Conservation (phyloP, 2,329 filamentous ascomycete species). For the Ophiostoma tasmaniense region DNA sequence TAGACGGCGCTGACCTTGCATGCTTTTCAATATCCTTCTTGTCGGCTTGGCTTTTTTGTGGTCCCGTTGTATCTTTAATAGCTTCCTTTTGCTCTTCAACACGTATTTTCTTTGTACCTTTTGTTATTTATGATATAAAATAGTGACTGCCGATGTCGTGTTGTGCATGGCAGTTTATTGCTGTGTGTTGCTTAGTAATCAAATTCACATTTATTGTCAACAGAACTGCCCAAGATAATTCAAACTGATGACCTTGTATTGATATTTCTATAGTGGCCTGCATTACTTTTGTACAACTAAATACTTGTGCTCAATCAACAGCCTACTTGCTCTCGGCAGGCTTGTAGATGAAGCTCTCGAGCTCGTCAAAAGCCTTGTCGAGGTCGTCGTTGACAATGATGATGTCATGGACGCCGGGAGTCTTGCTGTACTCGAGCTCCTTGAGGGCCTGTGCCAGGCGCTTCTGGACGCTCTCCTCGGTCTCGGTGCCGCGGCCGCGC, state of each 20-base stretch:
- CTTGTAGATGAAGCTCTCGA: conserved; percentile 43
- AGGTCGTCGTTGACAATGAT: conserved; percentile 35
- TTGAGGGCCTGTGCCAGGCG: conserved; percentile 61
- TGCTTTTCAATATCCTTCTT: conserved; percentile 6
- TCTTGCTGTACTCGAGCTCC: conserved; percentile 66
- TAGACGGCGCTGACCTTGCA: conserved; percentile 18
- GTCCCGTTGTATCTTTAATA: conserved; percentile 6
- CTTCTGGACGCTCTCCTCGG: conserved; percentile 61
- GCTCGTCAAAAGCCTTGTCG: conserved; percentile 42
- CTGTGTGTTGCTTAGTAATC: neutral
- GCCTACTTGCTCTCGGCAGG: conserved; percentile 11
- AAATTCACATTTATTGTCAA: neutral
- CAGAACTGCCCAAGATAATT: neutral
- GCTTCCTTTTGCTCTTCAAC: conserved; percentile 24
- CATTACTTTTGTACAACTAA: too few relatives aligned
- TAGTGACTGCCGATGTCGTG: neutral
- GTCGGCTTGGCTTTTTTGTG: conserved; percentile 7
- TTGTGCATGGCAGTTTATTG: neutral
- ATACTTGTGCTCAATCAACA: too few relatives aligned
- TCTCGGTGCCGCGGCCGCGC: conserved; percentile 68
- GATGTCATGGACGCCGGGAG: conserved; percentile 47
- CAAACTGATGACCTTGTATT: neutral
- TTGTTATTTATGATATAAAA: neutral
- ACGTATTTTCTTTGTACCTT: conserved; percentile 4
- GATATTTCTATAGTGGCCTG: too few relatives aligned